Evolutionary conservation across 1,139 yeast genomes (phyloP).

Genomic region (Blastobotrys malaysiensis): DNA sequence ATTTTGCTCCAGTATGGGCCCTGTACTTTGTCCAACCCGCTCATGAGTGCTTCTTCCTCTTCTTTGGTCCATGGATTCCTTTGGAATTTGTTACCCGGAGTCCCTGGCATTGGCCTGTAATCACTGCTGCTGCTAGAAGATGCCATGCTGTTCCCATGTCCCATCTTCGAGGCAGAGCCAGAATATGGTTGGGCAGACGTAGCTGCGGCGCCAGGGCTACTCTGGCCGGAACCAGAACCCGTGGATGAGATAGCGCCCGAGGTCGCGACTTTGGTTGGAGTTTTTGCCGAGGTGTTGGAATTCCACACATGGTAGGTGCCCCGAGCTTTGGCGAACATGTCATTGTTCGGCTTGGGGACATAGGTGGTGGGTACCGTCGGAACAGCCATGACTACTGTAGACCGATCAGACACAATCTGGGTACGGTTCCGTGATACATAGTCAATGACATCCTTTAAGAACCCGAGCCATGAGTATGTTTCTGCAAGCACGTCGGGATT

Average conservation of each 20-base stretch:
- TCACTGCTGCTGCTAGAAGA: not conserved
- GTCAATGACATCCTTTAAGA: slow-evolving; percentile 67
- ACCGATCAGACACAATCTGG: not conserved
- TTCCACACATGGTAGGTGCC: slow-evolving; percentile 12
- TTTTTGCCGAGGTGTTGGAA: not conserved
- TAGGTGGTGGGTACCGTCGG: not conserved
- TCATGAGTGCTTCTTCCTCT: slow-evolving; percentile 79
- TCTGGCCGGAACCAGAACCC: not conserved
- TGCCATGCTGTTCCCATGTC: not conserved
- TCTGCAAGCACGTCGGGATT: slow-evolving; percentile 48
- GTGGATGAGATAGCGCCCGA: not conserved
- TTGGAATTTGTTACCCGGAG: slow-evolving; percentile 2
- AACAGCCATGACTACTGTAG: not conserved
- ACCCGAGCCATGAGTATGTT: slow-evolving; percentile 69
- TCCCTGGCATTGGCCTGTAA: not conserved
- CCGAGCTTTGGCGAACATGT: not conserved
- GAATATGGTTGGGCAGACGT: not conserved
- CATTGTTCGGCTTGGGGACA: not conserved
- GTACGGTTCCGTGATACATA: slow-evolving; percentile 51
- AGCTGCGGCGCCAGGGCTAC: not conserved
- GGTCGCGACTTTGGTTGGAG: not conserved
- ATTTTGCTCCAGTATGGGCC: slow-evolving; percentile 96
- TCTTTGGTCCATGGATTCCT: slow-evolving; percentile 82
- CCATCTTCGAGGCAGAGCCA: not conserved
- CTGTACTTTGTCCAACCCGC: slow-evolving; percentile 65